Evolutionary conservation across 495 filamentous ascomycete species (phyloP).

Genomic region (Tuber indicum): DNA sequence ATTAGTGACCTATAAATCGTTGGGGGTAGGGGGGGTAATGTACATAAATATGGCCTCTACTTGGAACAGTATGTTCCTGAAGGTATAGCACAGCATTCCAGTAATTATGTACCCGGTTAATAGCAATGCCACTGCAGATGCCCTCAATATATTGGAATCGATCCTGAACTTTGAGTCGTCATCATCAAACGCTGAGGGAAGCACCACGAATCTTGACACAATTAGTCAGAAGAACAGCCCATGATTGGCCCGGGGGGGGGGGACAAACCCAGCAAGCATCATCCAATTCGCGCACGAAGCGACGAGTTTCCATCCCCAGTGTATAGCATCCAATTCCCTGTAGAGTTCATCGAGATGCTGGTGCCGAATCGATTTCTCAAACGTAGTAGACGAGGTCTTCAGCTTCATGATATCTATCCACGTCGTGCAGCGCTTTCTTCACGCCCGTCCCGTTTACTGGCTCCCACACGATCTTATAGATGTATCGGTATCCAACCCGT

Average conservation of each 20-base stretch:
- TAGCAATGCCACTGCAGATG: conserved; percentile 12
- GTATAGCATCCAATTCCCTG: conserved; percentile 25
- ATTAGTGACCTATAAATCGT: conserved; percentile 1
- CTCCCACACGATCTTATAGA: neutral
- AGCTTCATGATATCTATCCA: conserved; percentile 19
- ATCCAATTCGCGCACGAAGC: conserved; percentile 27
- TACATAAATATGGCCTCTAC: conserved; percentile 31
- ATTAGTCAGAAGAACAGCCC: neutral
- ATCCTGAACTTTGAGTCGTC: conserved; percentile 24
- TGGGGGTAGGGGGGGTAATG: neutral
- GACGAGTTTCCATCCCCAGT: conserved; percentile 29
- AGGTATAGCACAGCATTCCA: conserved; percentile 28
- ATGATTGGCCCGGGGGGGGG: neutral
- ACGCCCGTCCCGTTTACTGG: neutral
- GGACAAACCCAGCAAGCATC: conserved; percentile 27
- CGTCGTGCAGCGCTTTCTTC: neutral
- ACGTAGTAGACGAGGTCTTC: conserved; percentile 12
- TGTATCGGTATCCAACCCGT: neutral
- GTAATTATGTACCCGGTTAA: conserved; percentile 27
- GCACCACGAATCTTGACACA: conserved; percentile 23
- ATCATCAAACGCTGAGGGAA: conserved; percentile 32
- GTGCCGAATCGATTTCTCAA: conserved; percentile 14
- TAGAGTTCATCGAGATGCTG: conserved; percentile 22
- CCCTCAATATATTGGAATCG: conserved; percentile 7
- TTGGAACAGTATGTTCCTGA: conserved; percentile 33